phyloP scores from a whole-genome alignment of 371 early-diverging fungal genomes.

The Mortierella sp. region DNA sequence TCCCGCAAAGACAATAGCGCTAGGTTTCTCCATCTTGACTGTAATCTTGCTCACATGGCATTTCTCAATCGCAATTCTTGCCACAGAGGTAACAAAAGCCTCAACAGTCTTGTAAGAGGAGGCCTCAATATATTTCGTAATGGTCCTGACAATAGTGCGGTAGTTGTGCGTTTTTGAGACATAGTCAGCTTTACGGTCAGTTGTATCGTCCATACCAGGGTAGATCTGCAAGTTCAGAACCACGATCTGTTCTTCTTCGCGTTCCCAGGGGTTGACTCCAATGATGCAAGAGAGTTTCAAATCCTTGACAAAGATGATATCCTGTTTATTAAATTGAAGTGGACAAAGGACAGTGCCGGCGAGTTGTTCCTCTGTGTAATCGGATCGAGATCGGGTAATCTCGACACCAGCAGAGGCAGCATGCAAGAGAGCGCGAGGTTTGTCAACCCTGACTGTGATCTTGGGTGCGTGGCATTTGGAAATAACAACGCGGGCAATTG shows the following conservation, averaged over 20 bases:
- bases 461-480: conserved; percentile 68
- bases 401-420: conserved; percentile 92
- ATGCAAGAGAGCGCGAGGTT: conserved; percentile 92
- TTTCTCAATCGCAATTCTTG: conserved; percentile 78
- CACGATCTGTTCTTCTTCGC: conserved; percentile 94
- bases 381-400: conserved; percentile 76
- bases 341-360: conserved; percentile 25
- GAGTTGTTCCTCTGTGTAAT: conserved; percentile 52
- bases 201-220: conserved; percentile 61
- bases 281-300: conserved; percentile 88
- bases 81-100: conserved; percentile 82
- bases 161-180: conserved; percentile 81
- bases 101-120: conserved; percentile 88
- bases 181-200: conserved; percentile 59
- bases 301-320: conserved; percentile 84
- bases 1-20: conserved; percentile 92
- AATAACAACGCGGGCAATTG: conserved; percentile 72
- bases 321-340: conserved; percentile 51
- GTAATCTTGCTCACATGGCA: conserved; percentile 89
- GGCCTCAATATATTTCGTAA: conserved; percentile 78
- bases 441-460: conserved; percentile 85
- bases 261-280: conserved; percentile 97
- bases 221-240: conserved; percentile 83
- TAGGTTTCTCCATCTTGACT: conserved; percentile 92
- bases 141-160: conserved; percentile 85